Conservation (phyloP, 2,329 filamentous ascomycete genomes). For the Xylaria sp. region DNA sequence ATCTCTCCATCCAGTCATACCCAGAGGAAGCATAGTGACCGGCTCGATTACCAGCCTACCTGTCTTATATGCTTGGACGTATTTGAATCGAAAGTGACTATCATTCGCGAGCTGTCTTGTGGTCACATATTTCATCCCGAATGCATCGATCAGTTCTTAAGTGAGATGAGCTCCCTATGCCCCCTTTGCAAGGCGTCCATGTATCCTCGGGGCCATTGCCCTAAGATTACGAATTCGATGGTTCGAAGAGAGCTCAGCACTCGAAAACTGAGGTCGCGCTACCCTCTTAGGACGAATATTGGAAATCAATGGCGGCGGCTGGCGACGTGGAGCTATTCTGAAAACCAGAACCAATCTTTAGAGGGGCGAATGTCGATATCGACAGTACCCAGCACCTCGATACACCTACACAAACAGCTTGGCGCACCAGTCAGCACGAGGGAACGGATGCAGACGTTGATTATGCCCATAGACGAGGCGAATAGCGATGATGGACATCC, state of each 20-base stretch:
- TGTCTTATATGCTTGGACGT: conserved; percentile 92
- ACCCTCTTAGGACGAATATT: conserved; percentile 47
- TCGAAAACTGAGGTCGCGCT: conserved; percentile 62
- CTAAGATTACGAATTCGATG: conserved; percentile 82
- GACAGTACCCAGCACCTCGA: conserved; percentile 27
- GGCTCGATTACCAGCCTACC: conserved; percentile 73
- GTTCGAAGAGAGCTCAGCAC: conserved; percentile 79
- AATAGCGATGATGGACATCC: conserved; percentile 42
- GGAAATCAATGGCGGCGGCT: conserved; percentile 35
- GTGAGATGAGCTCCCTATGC: conserved; percentile 81
- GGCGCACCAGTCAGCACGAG: conserved; percentile 23
- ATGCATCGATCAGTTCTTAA: conserved; percentile 87
- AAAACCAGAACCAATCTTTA: conserved; percentile 34
- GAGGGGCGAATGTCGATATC: conserved; percentile 21
- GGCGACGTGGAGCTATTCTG: conserved; percentile 30
- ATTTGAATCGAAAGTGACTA: conserved; percentile 71
- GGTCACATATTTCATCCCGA: conserved; percentile 92
- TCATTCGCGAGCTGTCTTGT: conserved; percentile 85
- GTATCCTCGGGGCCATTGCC: conserved; percentile 70
- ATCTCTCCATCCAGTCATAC: conserved; percentile 21
- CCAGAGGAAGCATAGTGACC: conserved; percentile 43
- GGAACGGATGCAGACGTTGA: conserved; percentile 39
- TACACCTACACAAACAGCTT: conserved; percentile 34
- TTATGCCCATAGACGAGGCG: conserved; percentile 39
- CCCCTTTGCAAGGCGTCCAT: conserved; percentile 88